Conservation (phyloP, 306 rosid genomes). For the Vigna nakashimae region DNA sequence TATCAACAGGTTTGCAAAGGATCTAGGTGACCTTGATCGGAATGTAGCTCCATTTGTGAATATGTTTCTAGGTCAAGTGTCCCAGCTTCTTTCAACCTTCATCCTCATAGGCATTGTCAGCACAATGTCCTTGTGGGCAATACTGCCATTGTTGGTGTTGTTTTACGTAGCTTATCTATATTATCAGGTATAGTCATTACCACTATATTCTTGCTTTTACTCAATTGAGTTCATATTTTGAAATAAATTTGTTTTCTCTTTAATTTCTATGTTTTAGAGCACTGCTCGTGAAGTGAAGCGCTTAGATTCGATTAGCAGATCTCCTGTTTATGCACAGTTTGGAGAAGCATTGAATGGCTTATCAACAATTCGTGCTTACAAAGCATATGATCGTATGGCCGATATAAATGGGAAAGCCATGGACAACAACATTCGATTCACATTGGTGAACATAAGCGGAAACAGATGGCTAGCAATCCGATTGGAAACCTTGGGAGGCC, state of each 20-base stretch:
- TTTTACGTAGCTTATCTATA: slow-evolving; percentile 86
- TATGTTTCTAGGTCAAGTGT: slow-evolving; percentile 85
- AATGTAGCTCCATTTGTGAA: slow-evolving; percentile 75
- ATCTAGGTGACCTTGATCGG: slow-evolving; percentile 94
- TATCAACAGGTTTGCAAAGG: slow-evolving; percentile 93
- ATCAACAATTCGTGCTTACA: slow-evolving; percentile 84
- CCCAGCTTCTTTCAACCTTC: slow-evolving; percentile 86
- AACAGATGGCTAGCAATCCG: slow-evolving; percentile 85
- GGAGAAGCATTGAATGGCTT: slow-evolving; percentile 95
- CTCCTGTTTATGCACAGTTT: slow-evolving; percentile 97
- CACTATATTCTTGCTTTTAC: slow-evolving; percentile 22
- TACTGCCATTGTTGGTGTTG: slow-evolving; percentile 84
- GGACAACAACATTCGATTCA: slow-evolving; percentile 89
- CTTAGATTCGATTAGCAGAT: slow-evolving; percentile 88
- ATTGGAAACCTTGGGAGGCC: slow-evolving; percentile 86
- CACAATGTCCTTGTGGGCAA: slow-evolving; percentile 97
- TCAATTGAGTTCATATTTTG: slow-evolving; percentile 14
- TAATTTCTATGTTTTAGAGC: slow-evolving; percentile 63
- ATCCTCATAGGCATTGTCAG: slow-evolving; percentile 89
- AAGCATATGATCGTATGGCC: slow-evolving; percentile 94
- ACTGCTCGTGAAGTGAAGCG: slow-evolving; percentile 95
- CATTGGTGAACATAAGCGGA: slow-evolving; percentile 69
- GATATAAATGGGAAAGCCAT: slow-evolving; percentile 83
- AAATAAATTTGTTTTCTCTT: background rate
- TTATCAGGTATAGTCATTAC: slow-evolving; percentile 68